Evolutionary conservation across 192 early-diverging fungal species (phyloP).

Genomic region (Coemansia aciculifera): DNA sequence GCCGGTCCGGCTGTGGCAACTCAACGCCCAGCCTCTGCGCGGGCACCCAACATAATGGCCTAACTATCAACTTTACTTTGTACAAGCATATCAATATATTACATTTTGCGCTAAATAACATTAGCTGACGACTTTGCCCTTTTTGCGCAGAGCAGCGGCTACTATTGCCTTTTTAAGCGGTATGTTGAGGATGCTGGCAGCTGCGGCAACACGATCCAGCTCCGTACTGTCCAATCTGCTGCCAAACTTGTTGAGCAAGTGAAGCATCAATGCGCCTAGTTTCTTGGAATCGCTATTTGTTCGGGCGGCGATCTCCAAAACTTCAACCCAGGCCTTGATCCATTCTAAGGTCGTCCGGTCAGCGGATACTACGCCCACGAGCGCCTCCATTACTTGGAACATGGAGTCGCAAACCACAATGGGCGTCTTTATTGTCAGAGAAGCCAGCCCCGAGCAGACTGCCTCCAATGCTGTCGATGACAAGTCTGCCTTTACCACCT

Average conservation of each 20-base stretch:
- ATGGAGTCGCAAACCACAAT: neutral
- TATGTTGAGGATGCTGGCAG: slow-evolving; percentile 22
- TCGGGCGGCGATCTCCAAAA: slow-evolving; percentile 18
- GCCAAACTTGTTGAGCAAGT: slow-evolving; percentile 48
- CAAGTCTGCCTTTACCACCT: slow-evolving; percentile 31
- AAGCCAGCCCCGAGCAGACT: slow-evolving; percentile 17
- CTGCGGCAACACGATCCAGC: slow-evolving; percentile 22
- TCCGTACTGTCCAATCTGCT: slow-evolving; percentile 6
- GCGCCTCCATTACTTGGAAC: slow-evolving; percentile 36
- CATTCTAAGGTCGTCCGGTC: slow-evolving; percentile 5
- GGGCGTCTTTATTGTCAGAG: neutral
- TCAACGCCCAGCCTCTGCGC: slow-evolving; percentile 5
- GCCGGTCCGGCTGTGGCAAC: neutral
- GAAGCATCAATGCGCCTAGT: slow-evolving; percentile 36
- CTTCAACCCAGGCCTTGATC: slow-evolving; percentile 21
- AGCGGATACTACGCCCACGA: slow-evolving; percentile 19
- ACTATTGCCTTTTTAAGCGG: slow-evolving; percentile 36
- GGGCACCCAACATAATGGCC: neutral
- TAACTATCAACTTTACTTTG: neutral
- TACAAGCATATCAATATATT: neutral
- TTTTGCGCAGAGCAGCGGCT: slow-evolving; percentile 17
- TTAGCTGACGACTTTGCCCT: slow-evolving; percentile 3
- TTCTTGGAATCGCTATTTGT: slow-evolving; percentile 24
- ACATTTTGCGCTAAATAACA: neutral
- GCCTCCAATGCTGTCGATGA: slow-evolving; percentile 9